Percentiles rank a stretch among this genome's conserved stretches.
phyloP scores from a whole-genome alignment of 1,284 basidiomycete species.

The Chalciporus piperatoides region DNA sequence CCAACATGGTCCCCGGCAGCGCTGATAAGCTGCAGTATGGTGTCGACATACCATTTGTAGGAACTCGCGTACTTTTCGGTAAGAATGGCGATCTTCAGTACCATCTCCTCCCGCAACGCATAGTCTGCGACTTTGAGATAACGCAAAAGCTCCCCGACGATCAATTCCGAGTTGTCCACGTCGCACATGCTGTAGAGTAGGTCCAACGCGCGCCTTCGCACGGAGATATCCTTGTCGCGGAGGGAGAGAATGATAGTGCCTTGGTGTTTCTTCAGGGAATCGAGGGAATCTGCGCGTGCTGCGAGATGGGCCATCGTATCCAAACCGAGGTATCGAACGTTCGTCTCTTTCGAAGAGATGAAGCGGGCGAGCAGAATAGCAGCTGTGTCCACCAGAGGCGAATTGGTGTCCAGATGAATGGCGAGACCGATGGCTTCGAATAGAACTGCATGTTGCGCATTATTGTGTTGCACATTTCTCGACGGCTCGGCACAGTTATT shows the following conservation, averaged over 20 bases:
- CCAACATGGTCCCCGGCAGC: slow-evolving; percentile 98
- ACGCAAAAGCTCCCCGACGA: slow-evolving; percentile 91
- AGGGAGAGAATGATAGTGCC: slow-evolving; percentile 92
- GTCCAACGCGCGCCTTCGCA: slow-evolving; percentile 91
- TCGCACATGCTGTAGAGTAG: slow-evolving; percentile 99
- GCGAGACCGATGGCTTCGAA: slow-evolving; percentile 98
- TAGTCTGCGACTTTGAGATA: slow-evolving; percentile 96
- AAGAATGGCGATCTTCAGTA: slow-evolving; percentile 95
- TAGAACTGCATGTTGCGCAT: slow-evolving; percentile 96
- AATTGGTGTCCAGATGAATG: slow-evolving; percentile 94
- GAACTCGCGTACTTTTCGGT: slow-evolving; percentile 96
- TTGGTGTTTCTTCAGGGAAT: slow-evolving; percentile 94
- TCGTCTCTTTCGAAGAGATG: slow-evolving; percentile 97
- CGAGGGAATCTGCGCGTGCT: slow-evolving; percentile 85
- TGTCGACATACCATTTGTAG: slow-evolving; percentile 97
- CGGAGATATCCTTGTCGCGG: slow-evolving; percentile 96
- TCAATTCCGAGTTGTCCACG: slow-evolving; percentile 88
- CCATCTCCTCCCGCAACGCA: slow-evolving; percentile 95
- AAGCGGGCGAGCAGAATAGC: slow-evolving; percentile 91
- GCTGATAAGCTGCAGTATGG: slow-evolving; percentile 91
- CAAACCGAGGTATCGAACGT: slow-evolving; percentile 95
- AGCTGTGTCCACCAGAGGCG: slow-evolving; percentile 86
- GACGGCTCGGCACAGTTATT: slow-evolving; percentile 90
- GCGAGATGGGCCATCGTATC: slow-evolving; percentile 99
- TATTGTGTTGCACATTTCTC: slow-evolving; percentile 97